Evolutionary conservation across 805 yeast species (phyloP).

Genomic region (Wickerhamiella lipophila): DNA sequence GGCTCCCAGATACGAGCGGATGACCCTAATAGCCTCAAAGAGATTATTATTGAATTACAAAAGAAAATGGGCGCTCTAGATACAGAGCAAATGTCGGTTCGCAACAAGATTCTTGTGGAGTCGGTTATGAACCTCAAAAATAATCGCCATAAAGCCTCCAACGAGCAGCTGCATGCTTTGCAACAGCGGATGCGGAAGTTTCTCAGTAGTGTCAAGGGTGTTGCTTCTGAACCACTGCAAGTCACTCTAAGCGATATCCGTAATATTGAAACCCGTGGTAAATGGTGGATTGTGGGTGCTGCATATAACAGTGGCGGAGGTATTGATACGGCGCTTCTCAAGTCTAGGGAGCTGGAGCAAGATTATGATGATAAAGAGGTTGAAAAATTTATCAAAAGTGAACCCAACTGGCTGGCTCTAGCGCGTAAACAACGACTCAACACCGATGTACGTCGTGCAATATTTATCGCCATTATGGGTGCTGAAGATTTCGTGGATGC

Average conservation of each 20-base stretch:
- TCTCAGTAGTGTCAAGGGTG: conserved; percentile 40
- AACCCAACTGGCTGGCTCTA: conserved; percentile 78
- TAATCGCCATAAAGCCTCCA: conserved; percentile 55
- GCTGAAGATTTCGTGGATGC: conserved; percentile 89
- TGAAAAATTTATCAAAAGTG: conserved; percentile 49
- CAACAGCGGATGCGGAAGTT: conserved; percentile 50
- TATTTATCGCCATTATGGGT: conserved; percentile 88
- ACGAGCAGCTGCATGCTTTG: conserved; percentile 42
- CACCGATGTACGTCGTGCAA: conserved; percentile 87
- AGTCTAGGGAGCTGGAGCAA: conserved; percentile 16
- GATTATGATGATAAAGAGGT: conserved; percentile 33
- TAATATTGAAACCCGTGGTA: conserved; percentile 66
- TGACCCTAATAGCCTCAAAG: conserved; percentile 76
- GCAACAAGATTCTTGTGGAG: conserved; percentile 75
- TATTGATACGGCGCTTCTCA: conserved; percentile 13
- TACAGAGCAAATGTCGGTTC: conserved; percentile 34
- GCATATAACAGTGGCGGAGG: conserved; percentile 74
- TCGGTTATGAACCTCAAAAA: conserved; percentile 76
- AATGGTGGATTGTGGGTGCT: conserved; percentile 99
- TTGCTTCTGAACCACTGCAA: conserved; percentile 57
- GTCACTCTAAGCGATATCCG: conserved; percentile 75
- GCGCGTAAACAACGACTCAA: conserved; percentile 87
- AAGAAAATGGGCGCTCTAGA: conserved; percentile 33
- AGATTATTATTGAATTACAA: conserved; percentile 53
- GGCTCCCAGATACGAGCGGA: conserved; percentile 83